A percentile compares a stretch with the other conserved stretches of the same genome.
These are phyloP conservation scores for Phyllosticta paracitricarpa DNA, from an alignment of 2,329 filamentous ascomycete species.

Conservation along the genomic window DNA sequence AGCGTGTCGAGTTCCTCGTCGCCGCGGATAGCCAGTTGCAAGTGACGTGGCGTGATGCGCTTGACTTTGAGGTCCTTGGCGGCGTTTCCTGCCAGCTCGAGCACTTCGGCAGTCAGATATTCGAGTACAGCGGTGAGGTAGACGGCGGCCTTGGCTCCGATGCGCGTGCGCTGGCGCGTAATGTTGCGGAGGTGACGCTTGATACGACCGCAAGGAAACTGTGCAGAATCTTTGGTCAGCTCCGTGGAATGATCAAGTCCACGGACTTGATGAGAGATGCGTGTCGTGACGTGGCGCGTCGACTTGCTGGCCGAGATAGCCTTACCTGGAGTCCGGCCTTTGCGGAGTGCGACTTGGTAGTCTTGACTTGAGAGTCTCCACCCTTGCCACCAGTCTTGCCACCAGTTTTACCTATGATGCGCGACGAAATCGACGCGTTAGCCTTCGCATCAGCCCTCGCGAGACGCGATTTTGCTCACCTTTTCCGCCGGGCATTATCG, in stretches of 20 bases:
- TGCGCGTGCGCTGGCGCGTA: slow-evolving; percentile 99
- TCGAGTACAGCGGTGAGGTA: slow-evolving; percentile 97
- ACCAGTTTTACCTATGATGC: slow-evolving; percentile 46
- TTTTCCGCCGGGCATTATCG: slow-evolving; percentile 72
- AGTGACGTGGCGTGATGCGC: slow-evolving; percentile 95
- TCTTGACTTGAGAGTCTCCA: slow-evolving; percentile 61
- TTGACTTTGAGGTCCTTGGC: slow-evolving; percentile 99
- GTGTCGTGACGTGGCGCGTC: slow-evolving; percentile 11
- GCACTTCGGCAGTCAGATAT: slow-evolving; percentile 94
- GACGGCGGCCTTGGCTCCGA: slow-evolving; percentile 95
- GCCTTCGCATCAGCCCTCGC: slow-evolving; percentile 14
- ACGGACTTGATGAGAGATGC: background rate
- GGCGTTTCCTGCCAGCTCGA: slow-evolving; percentile 95
- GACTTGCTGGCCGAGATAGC: slow-evolving; percentile 15
- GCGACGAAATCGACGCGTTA: slow-evolving; percentile 17
- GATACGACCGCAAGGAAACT: slow-evolving; percentile 99
- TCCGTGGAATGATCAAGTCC: background rate
- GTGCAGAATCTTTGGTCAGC: slow-evolving; percentile 11
- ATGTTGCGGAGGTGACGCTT: slow-evolving; percentile 99
- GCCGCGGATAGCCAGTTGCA: slow-evolving; percentile 95
- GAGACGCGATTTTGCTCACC: slow-evolving; percentile 48
- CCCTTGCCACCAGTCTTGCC: slow-evolving; percentile 86
- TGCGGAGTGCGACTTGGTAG: slow-evolving; percentile 86
- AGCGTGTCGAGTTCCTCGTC: slow-evolving; percentile 97
- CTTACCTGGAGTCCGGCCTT: slow-evolving; percentile 93